Evolutionary conservation across 768 basidiomycete genomes (phyloP).

Genomic region (Lactifluus echinatus): DNA sequence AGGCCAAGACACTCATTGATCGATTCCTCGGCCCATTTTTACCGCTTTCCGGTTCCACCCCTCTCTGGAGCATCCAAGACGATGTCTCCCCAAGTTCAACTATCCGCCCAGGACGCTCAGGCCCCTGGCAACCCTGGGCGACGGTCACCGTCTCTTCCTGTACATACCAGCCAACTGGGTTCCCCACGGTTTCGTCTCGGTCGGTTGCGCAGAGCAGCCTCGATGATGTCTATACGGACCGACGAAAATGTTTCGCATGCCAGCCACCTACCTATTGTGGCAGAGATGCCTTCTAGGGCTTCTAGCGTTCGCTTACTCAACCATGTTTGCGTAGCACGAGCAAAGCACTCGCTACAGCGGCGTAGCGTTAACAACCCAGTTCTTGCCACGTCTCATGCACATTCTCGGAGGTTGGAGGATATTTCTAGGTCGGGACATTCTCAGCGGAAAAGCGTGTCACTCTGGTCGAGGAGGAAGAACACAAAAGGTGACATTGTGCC

Average conservation of each 20-base stretch:
- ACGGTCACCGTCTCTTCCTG: not conserved
- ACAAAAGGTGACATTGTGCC: not conserved
- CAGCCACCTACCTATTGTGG: not conserved
- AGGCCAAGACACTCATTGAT: not conserved
- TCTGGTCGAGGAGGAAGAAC: constrained; percentile 22
- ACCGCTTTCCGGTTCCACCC: not conserved
- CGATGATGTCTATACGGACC: not conserved
- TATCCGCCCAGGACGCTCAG: not conserved
- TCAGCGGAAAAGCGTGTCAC: constrained; percentile 28
- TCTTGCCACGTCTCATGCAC: not conserved
- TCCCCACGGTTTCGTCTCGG: not conserved
- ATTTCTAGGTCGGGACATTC: not conserved
- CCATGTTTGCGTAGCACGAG: not conserved
- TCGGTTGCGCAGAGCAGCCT: not conserved
- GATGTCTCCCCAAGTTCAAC: not conserved
- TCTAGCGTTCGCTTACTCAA: not conserved
- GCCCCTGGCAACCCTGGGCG: not conserved
- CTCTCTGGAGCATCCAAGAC: not conserved
- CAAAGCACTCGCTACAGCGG: constrained; percentile 5
- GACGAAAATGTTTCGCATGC: not conserved
- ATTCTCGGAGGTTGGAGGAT: not conserved
- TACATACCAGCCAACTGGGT: not conserved
- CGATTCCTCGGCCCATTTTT: not conserved
- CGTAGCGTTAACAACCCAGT: not conserved
- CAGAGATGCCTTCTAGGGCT: constrained; percentile 12